These are phyloP conservation scores for Fraxinus greggii DNA, from an alignment of 305 asterid genomes.

Conservation along the genomic window DNA sequence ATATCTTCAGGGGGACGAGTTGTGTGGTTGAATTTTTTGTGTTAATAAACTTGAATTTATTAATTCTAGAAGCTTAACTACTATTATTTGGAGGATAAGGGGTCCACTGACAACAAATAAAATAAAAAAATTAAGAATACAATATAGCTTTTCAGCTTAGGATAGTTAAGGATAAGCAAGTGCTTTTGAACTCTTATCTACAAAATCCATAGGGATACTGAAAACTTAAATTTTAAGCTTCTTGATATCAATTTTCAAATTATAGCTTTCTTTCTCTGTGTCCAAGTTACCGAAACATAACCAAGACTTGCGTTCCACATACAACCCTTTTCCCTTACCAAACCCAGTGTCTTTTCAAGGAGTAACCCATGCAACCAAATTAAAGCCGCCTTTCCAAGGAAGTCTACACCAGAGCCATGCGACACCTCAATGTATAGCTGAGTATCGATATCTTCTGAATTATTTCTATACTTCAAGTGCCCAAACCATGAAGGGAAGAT, in stretches of 20 bases:
- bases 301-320: background rate
- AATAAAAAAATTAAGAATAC: background rate
- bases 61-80: background rate
- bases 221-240: background rate
- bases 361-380: background rate
- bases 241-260: background rate
- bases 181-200: background rate
- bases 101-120: background rate
- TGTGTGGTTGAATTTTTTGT: background rate
- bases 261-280: background rate
- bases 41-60: background rate
- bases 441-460: background rate
- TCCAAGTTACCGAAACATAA: background rate
- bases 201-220: background rate
- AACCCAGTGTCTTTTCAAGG: background rate
- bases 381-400: background rate
- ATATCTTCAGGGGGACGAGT: background rate
- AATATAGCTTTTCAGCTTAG: background rate
- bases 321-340: background rate
- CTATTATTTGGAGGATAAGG: background rate
- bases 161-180: background rate
- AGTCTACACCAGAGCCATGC: background rate
- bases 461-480: background rate
- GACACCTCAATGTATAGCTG: background rate
- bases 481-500: background rate